Conservation (phyloP, 305 asterid species). For the Fraxinus floribunda region DNA sequence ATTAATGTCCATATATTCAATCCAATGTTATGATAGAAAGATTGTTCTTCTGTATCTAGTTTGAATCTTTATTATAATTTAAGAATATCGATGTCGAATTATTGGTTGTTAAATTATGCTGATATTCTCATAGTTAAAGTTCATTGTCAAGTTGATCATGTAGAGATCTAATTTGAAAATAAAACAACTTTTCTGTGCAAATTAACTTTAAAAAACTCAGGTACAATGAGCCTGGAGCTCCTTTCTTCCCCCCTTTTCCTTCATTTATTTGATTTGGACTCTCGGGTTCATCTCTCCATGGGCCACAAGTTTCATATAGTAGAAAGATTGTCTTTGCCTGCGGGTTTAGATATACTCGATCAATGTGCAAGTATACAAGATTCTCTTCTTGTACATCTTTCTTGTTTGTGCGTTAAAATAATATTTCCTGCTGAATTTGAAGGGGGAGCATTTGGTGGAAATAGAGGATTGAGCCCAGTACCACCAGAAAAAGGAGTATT, state of each 20-base stretch:
- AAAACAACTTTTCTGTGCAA: neutral
- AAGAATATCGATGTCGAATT: neutral
- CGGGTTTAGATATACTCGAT: constrained; percentile 7
- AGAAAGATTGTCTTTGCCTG: neutral
- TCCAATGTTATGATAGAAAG: neutral
- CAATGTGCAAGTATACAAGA: neutral
- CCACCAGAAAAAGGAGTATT: constrained; percentile 97
- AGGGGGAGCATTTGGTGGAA: constrained; percentile 97
- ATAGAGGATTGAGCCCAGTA: constrained; percentile 85
- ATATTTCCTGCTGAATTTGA: constrained; percentile 19
- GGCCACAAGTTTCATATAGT: neutral
- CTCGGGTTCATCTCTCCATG: neutral
- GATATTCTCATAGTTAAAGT: neutral
- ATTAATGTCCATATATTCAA: neutral
- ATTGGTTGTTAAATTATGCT: neutral
- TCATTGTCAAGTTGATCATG: neutral
- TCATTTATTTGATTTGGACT: neutral
- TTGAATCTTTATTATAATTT: neutral
- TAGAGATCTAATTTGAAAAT: neutral
- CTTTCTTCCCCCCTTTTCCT: neutral
- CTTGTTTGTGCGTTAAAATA: neutral
- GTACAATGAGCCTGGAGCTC: neutral
- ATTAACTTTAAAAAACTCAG: neutral
- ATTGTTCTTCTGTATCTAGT: neutral
- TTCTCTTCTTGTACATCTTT: neutral